Base-by-base conservation (phyloP, 2,329 filamentous ascomycete species). In the Thielaviopsis populi region DNA sequence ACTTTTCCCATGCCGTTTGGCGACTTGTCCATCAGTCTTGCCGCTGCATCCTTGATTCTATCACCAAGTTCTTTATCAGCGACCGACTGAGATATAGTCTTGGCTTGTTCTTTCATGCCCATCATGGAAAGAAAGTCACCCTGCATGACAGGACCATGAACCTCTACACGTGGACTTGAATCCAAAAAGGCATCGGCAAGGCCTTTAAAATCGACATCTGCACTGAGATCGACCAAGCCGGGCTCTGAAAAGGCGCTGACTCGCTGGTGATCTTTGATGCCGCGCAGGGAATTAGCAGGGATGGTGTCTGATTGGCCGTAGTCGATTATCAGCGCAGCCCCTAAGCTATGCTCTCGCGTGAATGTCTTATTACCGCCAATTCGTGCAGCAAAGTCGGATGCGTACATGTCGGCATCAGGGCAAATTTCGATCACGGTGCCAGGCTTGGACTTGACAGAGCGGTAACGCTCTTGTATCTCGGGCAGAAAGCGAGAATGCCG, bases 301-400 rank as follows among this genome's bases (percentile, higher is more conserved):
- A 99, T 85, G 0, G 78, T 88, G 69, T 84, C 79, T 2, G 83
- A 74, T 15, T 41, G 59, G 19, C 94, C 94, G 75, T 99, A 99
- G 76, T 99, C 94, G 56, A 99, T 83, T 69, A 99, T 89, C n/a
- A 99, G 79, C 0, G 92, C 94, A 8, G 91, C 94, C 60, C 94
- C 94, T 19, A 37, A 0, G 53, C 27, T 27, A 3, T 19, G 27
- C n/a, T 56, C 53, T 37, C 13, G 53, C 13, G 53, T 37, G 17
- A 56, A 37, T 15, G 17, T 56, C 3, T 74, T 65, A 0, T 81
- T 78, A 61, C 89, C 90, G 62, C 92, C 92, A 70, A 99, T 95
- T 63, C 90, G 85, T 13, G 80, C 75, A 5, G 94, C 90, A 72
- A 99, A 89, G 71, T 95, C 88, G 54, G 85, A 79, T 0, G 86